Percentiles rank a stretch among this genome's conserved stretches.
These are phyloP conservation scores for Stereocaulon alpinum DNA, from an alignment of 495 filamentous ascomycete genomes.

Conservation along the genomic window DNA sequence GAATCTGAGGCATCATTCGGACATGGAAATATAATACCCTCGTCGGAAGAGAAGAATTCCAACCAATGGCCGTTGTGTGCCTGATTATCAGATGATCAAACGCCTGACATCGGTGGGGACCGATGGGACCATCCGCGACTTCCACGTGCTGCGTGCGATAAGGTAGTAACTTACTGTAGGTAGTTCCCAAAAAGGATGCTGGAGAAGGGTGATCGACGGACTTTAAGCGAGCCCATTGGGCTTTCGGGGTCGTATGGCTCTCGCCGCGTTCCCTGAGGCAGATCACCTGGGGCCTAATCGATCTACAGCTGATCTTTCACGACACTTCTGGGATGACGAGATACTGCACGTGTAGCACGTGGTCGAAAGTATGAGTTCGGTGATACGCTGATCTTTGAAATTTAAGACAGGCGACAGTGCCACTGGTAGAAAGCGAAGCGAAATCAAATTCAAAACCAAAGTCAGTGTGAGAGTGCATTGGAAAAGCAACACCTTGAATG, in stretches of 20 bases:
- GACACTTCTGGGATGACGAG: neutral
- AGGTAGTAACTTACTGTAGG: too few relatives aligned
- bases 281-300: conserved; percentile 5
- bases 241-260: neutral
- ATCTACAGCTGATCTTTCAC: conserved; percentile 8
- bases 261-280: neutral
- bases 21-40: neutral
- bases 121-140: neutral
- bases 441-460: neutral
- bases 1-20: neutral
- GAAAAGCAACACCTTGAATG: neutral
- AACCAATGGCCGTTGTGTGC: neutral
- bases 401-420: neutral
- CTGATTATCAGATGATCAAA: neutral
- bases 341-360: neutral
- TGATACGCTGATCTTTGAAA: neutral
- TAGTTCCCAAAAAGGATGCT: neutral
- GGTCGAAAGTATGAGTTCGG: neutral
- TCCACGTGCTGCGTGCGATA: neutral
- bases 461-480: neutral
- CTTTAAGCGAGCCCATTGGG: neutral
- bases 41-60: neutral
- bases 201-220: neutral
- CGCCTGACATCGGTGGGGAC: neutral
- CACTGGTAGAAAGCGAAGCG: neutral